Evolutionary conservation across 1,139 yeast genomes (phyloP).

Genomic region (Geotrichum fermentans): DNA sequence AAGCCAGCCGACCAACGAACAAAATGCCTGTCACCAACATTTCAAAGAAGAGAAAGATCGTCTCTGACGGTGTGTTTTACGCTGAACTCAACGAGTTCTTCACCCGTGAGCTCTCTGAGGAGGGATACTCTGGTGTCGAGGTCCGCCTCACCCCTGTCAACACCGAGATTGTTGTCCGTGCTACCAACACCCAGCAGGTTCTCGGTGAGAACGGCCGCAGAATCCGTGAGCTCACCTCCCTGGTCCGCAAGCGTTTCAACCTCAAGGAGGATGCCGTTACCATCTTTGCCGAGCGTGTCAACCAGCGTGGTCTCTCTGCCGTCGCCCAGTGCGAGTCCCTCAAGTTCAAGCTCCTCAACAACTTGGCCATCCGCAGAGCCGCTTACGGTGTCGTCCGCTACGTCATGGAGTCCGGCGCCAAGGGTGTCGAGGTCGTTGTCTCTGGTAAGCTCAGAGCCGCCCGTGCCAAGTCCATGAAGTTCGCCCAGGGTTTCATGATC

Average conservation of each 20-base stretch:
- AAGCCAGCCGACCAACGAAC: background rate
- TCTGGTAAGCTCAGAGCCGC: constrained; percentile 99
- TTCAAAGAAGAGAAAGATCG: constrained; percentile 49
- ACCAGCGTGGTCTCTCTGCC: constrained; percentile 99
- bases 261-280: constrained; percentile 91
- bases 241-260: constrained; percentile 98
- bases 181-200: constrained; percentile 98
- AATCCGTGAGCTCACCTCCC: constrained; percentile 96
- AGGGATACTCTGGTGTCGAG: constrained; percentile 99
- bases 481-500: constrained; percentile 99
- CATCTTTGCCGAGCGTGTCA: constrained; percentile 98
- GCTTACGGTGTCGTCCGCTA: constrained; percentile 99
- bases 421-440: constrained; percentile 99
- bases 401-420: constrained; percentile 99
- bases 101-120: constrained; percentile 99
- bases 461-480: constrained; percentile 99
- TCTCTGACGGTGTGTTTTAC: constrained; percentile 99
- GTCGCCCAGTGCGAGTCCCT: constrained; percentile 99
- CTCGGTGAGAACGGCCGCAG: constrained; percentile 99
- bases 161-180: constrained; percentile 97
- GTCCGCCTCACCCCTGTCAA: constrained; percentile 98
- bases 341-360: constrained; percentile 95
- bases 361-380: constrained; percentile 99
- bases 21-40: constrained; percentile 25
- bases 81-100: constrained; percentile 99